phyloP scores from a whole-genome alignment of 768 basidiomycete species.

The Chalciporus pseudorubinellus region DNA sequence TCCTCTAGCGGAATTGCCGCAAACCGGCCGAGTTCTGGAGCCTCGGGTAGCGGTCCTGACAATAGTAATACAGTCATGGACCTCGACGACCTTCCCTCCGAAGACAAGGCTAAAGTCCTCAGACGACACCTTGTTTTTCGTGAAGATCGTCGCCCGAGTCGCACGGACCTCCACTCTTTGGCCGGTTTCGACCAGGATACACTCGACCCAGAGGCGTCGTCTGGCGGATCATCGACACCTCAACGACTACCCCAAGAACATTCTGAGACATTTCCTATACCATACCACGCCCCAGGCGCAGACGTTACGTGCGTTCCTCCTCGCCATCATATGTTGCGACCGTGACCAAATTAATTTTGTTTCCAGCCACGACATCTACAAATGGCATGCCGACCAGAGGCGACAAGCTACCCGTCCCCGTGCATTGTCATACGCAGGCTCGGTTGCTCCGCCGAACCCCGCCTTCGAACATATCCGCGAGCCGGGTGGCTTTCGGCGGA shows the following conservation, averaged over 20 bases:
- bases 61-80: conserved; percentile 29
- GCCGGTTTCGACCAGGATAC: conserved; percentile 26
- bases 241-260: conserved; percentile 40
- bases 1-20: conserved; percentile 40
- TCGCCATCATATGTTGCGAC: conserved; percentile 9
- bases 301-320: conserved; percentile 82
- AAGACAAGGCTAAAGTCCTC: conserved; percentile 81
- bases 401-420: conserved; percentile 60
- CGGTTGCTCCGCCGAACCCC: conserved; percentile 55
- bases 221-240: conserved; percentile 26
- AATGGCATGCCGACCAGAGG: conserved; percentile 82
- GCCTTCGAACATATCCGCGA: conserved; percentile 92
- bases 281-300: conserved; percentile 82
- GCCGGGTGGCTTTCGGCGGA: conserved; percentile 91
- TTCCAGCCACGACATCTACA: conserved; percentile 87
- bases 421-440: conserved; percentile 66
- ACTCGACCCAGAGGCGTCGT: conserved; percentile 15
- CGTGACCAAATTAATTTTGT: conserved; percentile 8
- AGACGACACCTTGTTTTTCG: conserved; percentile 77
- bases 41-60: conserved; percentile 31
- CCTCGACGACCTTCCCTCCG: conserved; percentile 66
- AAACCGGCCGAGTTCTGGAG: conserved; percentile 31
- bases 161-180: conserved; percentile 21
- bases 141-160: conserved; percentile 48
- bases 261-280: conserved; percentile 79